A percentile compares a stretch with the other conserved stretches of the same genome.
These are phyloP conservation scores for Erysimum cheiranthoides DNA, from an alignment of 345 rosid species.

Conservation along the genomic window DNA sequence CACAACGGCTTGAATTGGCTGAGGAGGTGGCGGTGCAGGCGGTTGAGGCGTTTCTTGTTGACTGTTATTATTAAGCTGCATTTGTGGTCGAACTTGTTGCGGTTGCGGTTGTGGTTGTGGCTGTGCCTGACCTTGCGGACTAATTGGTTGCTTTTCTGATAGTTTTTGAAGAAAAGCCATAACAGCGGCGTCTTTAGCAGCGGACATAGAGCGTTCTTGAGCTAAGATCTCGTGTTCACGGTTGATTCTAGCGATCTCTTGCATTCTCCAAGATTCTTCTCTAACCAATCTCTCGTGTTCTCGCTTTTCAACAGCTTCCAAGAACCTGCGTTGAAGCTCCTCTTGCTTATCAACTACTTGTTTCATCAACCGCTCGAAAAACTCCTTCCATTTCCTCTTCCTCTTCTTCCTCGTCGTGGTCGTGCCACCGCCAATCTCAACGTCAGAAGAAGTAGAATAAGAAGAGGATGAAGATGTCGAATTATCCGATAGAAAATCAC, in stretches of 20 bases:
- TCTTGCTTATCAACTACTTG: constrained; percentile 76
- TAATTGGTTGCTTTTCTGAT: constrained; percentile 51
- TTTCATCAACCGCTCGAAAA: constrained; percentile 68
- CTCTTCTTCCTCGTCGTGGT: constrained; percentile 59
- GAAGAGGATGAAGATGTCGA: constrained; percentile 57
- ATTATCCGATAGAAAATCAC: constrained; percentile 54
- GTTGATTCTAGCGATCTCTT: constrained; percentile 69
- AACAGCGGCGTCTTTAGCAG: constrained; percentile 76
- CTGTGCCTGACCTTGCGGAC: background rate
- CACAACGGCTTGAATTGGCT: constrained; percentile 10
- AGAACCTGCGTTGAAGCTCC: constrained; percentile 71
- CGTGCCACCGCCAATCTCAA: constrained; percentile 49
- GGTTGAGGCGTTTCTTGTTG: constrained; percentile 21
- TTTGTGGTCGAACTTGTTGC: constrained; percentile 28
- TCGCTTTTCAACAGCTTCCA: constrained; percentile 74
- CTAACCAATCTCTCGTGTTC: constrained; percentile 67
- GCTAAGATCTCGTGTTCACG: constrained; percentile 70
- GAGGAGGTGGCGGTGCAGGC: constrained; percentile 5
- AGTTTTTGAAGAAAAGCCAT: constrained; percentile 75
- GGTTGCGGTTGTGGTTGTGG: constrained; percentile 24
- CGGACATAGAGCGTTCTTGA: constrained; percentile 72
- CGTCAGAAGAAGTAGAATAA: constrained; percentile 70
- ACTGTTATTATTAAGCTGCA: background rate
- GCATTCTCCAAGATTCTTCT: constrained; percentile 88
- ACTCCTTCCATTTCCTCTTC: constrained; percentile 66